Conservation (phyloP, 768 basidiomycete species). For the Hygrophoropsis aurantiaca region DNA sequence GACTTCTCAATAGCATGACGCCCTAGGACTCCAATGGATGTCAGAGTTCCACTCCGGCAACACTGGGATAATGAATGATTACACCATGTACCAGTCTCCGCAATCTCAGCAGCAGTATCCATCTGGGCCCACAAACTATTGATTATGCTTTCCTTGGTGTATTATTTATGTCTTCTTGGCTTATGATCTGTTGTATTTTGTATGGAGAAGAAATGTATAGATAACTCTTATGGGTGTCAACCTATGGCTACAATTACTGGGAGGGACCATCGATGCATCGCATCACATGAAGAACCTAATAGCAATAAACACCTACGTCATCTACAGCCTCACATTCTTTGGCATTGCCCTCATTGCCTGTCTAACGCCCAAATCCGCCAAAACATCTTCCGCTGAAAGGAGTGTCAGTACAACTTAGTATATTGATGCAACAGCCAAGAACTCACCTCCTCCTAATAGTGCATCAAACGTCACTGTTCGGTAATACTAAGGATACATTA, state of each 20-base stretch:
- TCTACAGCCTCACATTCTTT: slow-evolving; percentile 57
- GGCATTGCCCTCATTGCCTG: slow-evolving; percentile 81
- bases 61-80: slow-evolving; percentile 24
- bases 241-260: no score
- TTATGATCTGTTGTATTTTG: no score
- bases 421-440: no score
- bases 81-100: slow-evolving; percentile 20
- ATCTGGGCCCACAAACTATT: neutral
- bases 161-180: no score
- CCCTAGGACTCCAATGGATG: slow-evolving; percentile 36
- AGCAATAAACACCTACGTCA: no score
- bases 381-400: slow-evolving; percentile 65
- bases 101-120: neutral
- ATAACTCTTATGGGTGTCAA: no score
- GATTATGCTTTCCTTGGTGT: neutral
- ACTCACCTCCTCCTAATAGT: slow-evolving; percentile 64
- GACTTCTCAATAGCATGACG: neutral
- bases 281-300: no score
- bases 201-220: no score
- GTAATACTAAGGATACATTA: slow-evolving; percentile 24
- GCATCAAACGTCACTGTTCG: slow-evolving; percentile 35
- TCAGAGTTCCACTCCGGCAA: slow-evolving; percentile 22
- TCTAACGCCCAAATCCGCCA: slow-evolving; percentile 78
- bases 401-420: slow-evolving; percentile 2
- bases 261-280: no score